Base-by-base conservation (phyloP, 345 rosid species). In the Heritiera fomes region DNA sequence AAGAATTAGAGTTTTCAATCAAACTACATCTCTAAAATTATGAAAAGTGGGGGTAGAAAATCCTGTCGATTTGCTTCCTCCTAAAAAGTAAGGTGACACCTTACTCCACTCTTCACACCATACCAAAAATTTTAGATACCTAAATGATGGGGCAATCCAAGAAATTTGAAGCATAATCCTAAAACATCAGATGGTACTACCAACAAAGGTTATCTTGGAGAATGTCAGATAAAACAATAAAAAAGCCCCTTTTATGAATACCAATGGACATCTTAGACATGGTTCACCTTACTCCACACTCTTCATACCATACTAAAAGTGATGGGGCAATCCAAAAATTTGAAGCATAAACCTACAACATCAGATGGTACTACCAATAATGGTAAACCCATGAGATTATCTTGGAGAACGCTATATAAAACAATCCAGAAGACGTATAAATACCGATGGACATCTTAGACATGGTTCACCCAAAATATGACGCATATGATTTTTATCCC, bases 361-460 rank as follows among this genome's bases (percentile, higher is more conserved):
- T 49, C 45, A 30, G 23, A 71, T 17, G 12, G 75, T 72, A 53
- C 9, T 53, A 17, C 32, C 46, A 32, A 9, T 46, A 53, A 53
- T 17, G 41, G 46, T 18, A 52, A 53, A 72, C 62, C 30, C 75
- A 18, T 52, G 62, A 72, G 46, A 53, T 53, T 58, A 72, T 53
- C 28, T 32, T 34, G 75, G 59, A 71, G 75, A 71, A 11, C 17
- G 59, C 18, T 23, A 20, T 17, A 69, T 23, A 13, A 30, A 18
- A 30, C 58, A 71, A 49, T 30, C 23, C 49, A 49, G 58, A 45
- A 68, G 4, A n/a, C n/a, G n/a, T n/a, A n/a, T 68, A 68, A 46
- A 70, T 5, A 14, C 58, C 20, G 28, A 52, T 20, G 41, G 62
- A 30, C n/a, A n/a, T n/a, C n/a, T n/a, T n/a, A 3, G 38, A 34